A percentile compares a stretch with the other conserved stretches of the same genome.
Conservation (phyloP, 2,329 filamentous ascomycete species). For the Diaporthe sp. region DNA sequence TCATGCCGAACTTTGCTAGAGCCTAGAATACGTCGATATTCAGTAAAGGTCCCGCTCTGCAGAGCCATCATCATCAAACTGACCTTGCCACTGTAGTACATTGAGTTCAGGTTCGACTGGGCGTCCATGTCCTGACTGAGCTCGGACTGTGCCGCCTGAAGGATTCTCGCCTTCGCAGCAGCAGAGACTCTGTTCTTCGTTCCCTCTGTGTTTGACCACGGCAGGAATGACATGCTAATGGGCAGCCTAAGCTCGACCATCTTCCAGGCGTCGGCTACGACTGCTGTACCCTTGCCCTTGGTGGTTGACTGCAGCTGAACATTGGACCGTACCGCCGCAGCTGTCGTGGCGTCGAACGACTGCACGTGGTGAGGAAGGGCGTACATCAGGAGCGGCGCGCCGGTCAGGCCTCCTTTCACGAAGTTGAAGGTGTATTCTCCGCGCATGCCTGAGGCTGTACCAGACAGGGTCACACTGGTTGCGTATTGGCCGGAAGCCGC, state of each 20-base stretch:
- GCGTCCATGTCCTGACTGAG: constrained; percentile 80
- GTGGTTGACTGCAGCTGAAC: constrained; percentile 83
- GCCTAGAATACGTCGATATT: constrained; percentile 58
- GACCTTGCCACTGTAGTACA: constrained; percentile 94
- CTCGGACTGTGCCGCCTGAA: constrained; percentile 77
- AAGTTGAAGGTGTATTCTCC: constrained; percentile 84
- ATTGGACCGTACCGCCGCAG: constrained; percentile 63
- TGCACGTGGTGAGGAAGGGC: constrained; percentile 88
- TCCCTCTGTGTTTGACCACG: constrained; percentile 75
- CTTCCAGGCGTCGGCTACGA: constrained; percentile 81
- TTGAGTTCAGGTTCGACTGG: constrained; percentile 83
- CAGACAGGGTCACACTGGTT: constrained; percentile 73
- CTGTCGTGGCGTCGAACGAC: constrained; percentile 75
- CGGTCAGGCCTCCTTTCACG: constrained; percentile 75
- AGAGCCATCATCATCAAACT: constrained; percentile 34
- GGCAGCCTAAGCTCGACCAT: constrained; percentile 84
- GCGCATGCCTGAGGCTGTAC: constrained; percentile 67
- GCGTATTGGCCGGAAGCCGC: constrained; percentile 82
- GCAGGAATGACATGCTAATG: constrained; percentile 80
- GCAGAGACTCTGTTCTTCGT: constrained; percentile 62
- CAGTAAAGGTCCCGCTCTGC: neutral
- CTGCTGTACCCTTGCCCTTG: constrained; percentile 83
- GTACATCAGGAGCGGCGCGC: constrained; percentile 81
- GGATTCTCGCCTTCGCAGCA: constrained; percentile 71
- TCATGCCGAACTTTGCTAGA: constrained; percentile 80